Percentiles rank a stretch among this genome's conserved stretches.
These are phyloP conservation scores for Cutaneotrichosporon curvatum DNA, from an alignment of 1,284 basidiomycete species.

Conservation along the genomic window DNA sequence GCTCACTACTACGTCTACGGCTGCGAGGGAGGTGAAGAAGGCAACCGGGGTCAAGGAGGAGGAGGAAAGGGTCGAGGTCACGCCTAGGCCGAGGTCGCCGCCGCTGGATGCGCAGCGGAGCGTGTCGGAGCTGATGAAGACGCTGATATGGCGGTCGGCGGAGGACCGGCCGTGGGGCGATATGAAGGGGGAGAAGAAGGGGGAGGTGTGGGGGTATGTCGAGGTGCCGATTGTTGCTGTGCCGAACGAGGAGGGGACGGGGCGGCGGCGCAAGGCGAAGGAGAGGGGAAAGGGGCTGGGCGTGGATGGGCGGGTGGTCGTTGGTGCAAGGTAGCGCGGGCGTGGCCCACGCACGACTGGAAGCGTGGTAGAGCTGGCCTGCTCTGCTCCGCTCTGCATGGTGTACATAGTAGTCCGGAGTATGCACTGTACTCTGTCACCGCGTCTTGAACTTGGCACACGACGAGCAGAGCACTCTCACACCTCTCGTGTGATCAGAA, in stretches of 20 bases:
- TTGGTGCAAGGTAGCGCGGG: slow-evolving; percentile 24
- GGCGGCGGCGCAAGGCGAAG: slow-evolving; percentile 25
- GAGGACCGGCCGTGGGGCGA: slow-evolving; percentile 40
- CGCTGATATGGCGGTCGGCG: slow-evolving; percentile 24
- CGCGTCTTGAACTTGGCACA: no score
- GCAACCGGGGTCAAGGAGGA: slow-evolving; percentile 3
- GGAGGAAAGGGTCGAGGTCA: slow-evolving; percentile 16
- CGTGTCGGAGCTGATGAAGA: slow-evolving; percentile 31
- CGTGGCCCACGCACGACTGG: no score
- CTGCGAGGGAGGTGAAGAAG: slow-evolving; percentile 3
- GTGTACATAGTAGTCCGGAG: no score
- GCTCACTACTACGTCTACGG: slow-evolving; percentile 21
- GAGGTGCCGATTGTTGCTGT: slow-evolving; percentile 6
- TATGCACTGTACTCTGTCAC: no score
- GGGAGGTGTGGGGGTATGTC: slow-evolving; percentile 14
- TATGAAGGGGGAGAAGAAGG: slow-evolving; percentile 20
- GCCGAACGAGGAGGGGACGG: slow-evolving; percentile 17
- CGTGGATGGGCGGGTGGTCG: slow-evolving; percentile 29
- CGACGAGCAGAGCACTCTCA: no score
- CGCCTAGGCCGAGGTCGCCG: slow-evolving; percentile 22
- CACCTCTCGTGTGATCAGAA: no score
- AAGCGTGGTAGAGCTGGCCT: no score
- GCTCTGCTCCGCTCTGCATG: no score
- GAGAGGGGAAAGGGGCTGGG: slow-evolving; percentile 22
- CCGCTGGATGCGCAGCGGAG: slow-evolving; percentile 24